Base-by-base conservation (phyloP, 2,329 filamentous ascomycete species). In the Raffaelea deltoideospora region DNA sequence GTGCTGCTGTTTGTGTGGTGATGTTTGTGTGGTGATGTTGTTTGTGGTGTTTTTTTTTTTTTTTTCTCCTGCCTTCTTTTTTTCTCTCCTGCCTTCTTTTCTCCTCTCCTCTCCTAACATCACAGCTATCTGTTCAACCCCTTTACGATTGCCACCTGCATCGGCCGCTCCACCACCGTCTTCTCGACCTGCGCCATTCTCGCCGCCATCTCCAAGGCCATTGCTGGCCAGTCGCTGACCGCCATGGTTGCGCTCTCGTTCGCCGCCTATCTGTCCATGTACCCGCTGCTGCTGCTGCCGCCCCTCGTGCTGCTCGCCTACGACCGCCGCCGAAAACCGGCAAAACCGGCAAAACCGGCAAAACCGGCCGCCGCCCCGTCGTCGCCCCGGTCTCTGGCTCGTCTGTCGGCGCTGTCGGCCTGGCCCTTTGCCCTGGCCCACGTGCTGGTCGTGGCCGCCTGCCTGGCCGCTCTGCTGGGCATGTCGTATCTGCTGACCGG, bases 161-260 rank as follows among this genome's bases (percentile, higher is more conserved):
- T 98, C 41, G 88, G 82, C 20, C 80, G 88, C 29, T 83, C 90
- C 1, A 95, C 88, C 0, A 83, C 76, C 43, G 76, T 88, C 40
- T 88, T 98, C 53, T 87, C 86, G 1, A 90, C 83, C 39, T 81
- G 82, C 52, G 86, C 86, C 47, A 82, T 94, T 47, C 72, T 96
- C 22, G 75, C 83, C 45, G 82, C 88, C 43, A 72, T 94, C 37
- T 72, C 82, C 14, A 84, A 81, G 54, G 88, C 88, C 31, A 76
- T 87, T 33, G 61, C 69, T 21, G 86, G 85, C 38, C 75, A 74
- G 34, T 72, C 70, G 21, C 62, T 85, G 47, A 82, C 79, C 42
- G 76, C 86, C 37, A 80, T 94, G 63, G 70, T 96, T 22, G 80
- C 87, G 33, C 62, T 96, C 32, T 79, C 86, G 24, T 77, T 94